Conservation (phyloP, 1,139 yeast genomes). For the Taphrina confusa region DNA sequence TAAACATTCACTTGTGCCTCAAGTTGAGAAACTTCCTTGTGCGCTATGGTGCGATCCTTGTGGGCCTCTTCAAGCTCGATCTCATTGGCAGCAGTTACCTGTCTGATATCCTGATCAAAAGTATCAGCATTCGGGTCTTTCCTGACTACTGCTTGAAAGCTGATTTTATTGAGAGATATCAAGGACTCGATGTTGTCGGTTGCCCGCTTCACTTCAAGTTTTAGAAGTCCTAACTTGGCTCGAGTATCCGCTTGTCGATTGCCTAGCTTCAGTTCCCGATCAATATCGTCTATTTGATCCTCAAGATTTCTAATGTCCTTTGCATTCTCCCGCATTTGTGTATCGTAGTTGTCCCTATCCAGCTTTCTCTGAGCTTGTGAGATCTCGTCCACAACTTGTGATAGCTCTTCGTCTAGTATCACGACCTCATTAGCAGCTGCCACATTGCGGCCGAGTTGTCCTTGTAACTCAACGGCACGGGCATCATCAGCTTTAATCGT, state of each 20-base stretch:
- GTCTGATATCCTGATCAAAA: slow-evolving; percentile 9
- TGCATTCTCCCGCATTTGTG: slow-evolving; percentile 34
- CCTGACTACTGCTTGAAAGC: neutral
- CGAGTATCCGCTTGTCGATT: slow-evolving; percentile 43
- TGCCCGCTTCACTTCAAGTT: slow-evolving; percentile 36
- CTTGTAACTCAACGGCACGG: slow-evolving; percentile 48
- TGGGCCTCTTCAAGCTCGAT: slow-evolving; percentile 21
- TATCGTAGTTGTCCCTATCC: slow-evolving; percentile 35
- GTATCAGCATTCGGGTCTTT: neutral
- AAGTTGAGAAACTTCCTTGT: slow-evolving; percentile 37
- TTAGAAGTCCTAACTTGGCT: slow-evolving; percentile 39
- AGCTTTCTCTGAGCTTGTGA: slow-evolving; percentile 33
- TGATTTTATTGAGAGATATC: neutral
- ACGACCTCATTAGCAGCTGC: slow-evolving; percentile 52
- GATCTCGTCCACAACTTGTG: slow-evolving; percentile 39
- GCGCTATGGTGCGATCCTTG: neutral
- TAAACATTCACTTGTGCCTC: slow-evolving; percentile 35
- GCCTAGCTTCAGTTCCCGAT: slow-evolving; percentile 50
- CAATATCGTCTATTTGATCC: slow-evolving; percentile 52
- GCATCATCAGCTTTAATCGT: slow-evolving; percentile 47
- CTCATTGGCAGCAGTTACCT: neutral
- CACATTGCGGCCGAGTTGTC: slow-evolving; percentile 48
- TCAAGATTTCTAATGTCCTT: slow-evolving; percentile 46
- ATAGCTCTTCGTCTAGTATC: slow-evolving; percentile 48
- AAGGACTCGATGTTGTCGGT: slow-evolving; percentile 17